These are phyloP conservation scores for Geosmithia putterillii DNA, from an alignment of 2,329 filamentous ascomycete species.

Conservation along the genomic window DNA sequence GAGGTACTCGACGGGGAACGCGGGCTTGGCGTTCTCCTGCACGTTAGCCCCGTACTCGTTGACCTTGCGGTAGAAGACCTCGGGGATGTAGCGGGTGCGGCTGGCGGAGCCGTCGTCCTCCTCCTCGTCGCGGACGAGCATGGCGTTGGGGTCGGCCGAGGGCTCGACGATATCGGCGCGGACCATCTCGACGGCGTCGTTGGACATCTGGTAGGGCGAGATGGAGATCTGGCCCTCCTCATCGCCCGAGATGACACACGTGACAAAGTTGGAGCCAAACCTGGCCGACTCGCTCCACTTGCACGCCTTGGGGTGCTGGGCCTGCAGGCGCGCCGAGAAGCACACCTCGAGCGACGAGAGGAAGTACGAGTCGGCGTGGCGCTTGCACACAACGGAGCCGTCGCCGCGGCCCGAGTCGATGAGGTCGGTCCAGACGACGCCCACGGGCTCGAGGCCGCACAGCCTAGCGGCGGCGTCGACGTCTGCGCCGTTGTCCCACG, in stretches of 20 bases:
- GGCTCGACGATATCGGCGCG: constrained; percentile 89
- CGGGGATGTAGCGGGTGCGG: constrained; percentile 80
- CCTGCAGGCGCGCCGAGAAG: constrained; percentile 81
- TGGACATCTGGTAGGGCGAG: constrained; percentile 87
- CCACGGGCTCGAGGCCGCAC: constrained; percentile 80
- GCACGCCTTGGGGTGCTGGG: constrained; percentile 74
- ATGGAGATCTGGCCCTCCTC: constrained; percentile 80
- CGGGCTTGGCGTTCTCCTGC: constrained; percentile 92
- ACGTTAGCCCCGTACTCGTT: constrained; percentile 96
- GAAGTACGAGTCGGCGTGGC: constrained; percentile 90
- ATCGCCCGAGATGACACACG: constrained; percentile 89
- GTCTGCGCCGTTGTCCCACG: constrained; percentile 76
- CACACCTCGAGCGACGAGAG: constrained; percentile 84
- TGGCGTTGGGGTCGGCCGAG: constrained; percentile 81
- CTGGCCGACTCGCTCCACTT: constrained; percentile 95
- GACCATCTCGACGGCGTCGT: constrained; percentile 94
- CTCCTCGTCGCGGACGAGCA: constrained; percentile 89
- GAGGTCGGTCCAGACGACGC: constrained; percentile 90
- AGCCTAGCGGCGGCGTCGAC: constrained; percentile 68
- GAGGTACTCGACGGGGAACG: constrained; percentile 93
- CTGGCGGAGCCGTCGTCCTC: constrained; percentile 61
- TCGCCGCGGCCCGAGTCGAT: constrained; percentile 70
- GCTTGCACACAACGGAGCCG: constrained; percentile 84
- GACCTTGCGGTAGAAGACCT: constrained; percentile 90
- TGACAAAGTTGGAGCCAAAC: constrained; percentile 95